phyloP scores from a whole-genome alignment of 805 yeast genomes.

The Yarrowia sp. region DNA sequence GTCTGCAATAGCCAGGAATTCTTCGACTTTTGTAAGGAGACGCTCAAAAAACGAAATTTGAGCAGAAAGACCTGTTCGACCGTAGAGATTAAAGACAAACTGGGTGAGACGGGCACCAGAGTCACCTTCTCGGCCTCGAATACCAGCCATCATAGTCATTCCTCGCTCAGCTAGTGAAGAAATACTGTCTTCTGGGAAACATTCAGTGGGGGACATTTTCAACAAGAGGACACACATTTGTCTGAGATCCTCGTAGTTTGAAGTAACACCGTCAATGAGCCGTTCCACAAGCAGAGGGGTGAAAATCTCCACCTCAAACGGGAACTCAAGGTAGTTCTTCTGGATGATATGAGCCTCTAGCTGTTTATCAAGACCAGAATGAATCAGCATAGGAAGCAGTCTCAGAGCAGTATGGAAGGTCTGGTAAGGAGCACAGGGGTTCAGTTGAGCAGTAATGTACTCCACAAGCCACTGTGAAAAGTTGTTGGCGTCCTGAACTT shows the following conservation, averaged over 20 bases:
- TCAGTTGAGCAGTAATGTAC: slow-evolving; percentile 43
- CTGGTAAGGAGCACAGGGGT: slow-evolving; percentile 60
- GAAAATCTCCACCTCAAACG: slow-evolving; percentile 49
- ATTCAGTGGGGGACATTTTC: slow-evolving; percentile 44
- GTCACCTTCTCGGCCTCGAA: slow-evolving; percentile 65
- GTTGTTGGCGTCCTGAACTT: slow-evolving; percentile 35
- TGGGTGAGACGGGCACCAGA: slow-evolving; percentile 71
- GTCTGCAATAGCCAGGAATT: slow-evolving; percentile 41
- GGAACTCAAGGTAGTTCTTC: slow-evolving; percentile 49
- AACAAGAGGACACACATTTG: slow-evolving; percentile 49
- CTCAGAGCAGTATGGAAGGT: slow-evolving; percentile 50
- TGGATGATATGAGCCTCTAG: slow-evolving; percentile 43
- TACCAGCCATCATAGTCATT: slow-evolving; percentile 36
- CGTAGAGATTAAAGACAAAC: slow-evolving; percentile 46
- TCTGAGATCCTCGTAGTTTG: slow-evolving; percentile 78
- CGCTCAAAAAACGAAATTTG: slow-evolving; percentile 36
- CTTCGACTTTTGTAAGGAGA: slow-evolving; percentile 41
- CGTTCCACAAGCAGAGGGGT: slow-evolving; percentile 45
- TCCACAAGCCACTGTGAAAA: slow-evolving; percentile 47
- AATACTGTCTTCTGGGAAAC: slow-evolving; percentile 32
- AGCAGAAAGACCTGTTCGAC: slow-evolving; percentile 32
- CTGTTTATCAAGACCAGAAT: slow-evolving; percentile 55
- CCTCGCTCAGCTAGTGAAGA: slow-evolving; percentile 32
- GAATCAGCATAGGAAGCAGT: slow-evolving; percentile 48
- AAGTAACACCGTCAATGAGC: slow-evolving; percentile 60